Base-by-base conservation (phyloP, 176 grass and related monocot species). In the Chloris gayana region DNA sequence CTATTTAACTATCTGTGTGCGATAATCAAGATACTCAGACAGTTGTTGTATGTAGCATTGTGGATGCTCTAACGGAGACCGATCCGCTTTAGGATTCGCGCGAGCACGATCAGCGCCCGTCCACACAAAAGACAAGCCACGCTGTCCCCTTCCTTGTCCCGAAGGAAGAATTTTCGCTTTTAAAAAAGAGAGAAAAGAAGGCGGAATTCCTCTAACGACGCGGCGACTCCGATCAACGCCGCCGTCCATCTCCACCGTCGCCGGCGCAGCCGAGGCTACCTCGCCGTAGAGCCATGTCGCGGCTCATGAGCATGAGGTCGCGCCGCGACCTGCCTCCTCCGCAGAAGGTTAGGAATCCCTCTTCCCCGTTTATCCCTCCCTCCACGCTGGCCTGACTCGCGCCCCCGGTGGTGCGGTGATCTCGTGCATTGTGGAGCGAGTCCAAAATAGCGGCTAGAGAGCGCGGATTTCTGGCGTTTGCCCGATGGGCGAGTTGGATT, bases 291-390 rank as follows among this genome's bases (percentile, higher is more conserved):
- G 67, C 74, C 86, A 97, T 97, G 94, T 94, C 94, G 84, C 76
- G 94, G 63, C 83, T 87, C 8, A 71, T 85, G 76, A 89, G 89
- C 87, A 85, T 89, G 87, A 85, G 87, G 82, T 89, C 87, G 45
- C 87, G 82, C 72, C 88, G 89, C 77, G 91, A 94, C 35, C 87
- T 97, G 15, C 87, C 94, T 53, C 87, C 91, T 58, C 91, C 94
- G 46, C 80, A 94, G 50, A 81, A 90, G 87, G 94, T 97, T 63
- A 88, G 74, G 45, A 71, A 64, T 76, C 57, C 71, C 57, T 62
- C 45, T 24, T 24, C 42, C 27, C 70, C 29, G 21, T 67, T 26
- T 9, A 3, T 2, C 26, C 37, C 69, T 2, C 30, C 62, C 30
- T 26, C 47, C 47, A 3, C 47, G 44, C 44, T 18, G 47, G 64